phyloP scores from a whole-genome alignment of 2,329 filamentous ascomycete genomes.

The Alternaria viburni region DNA sequence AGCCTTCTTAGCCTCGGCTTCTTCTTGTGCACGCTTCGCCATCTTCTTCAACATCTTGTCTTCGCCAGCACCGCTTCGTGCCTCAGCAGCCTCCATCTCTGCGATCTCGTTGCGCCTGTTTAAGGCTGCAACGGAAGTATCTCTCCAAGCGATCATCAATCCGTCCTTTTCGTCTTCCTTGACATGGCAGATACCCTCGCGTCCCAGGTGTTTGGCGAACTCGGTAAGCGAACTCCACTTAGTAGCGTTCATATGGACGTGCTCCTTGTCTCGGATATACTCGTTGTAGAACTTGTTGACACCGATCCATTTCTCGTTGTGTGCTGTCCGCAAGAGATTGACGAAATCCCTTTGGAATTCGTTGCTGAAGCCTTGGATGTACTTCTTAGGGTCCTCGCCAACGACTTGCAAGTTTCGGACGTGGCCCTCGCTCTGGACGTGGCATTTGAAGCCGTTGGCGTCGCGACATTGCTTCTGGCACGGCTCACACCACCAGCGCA shows the following conservation, averaged over 20 bases:
- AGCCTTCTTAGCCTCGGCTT: constrained; percentile 51
- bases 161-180: constrained; percentile 86
- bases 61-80: constrained; percentile 89
- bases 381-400: constrained; percentile 84
- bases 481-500: constrained; percentile 88
- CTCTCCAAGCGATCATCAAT: constrained; percentile 86
- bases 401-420: constrained; percentile 79
- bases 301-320: constrained; percentile 88
- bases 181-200: constrained; percentile 86
- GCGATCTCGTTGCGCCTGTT: constrained; percentile 79
- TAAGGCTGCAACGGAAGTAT: constrained; percentile 86
- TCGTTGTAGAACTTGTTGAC: constrained; percentile 96
- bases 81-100: constrained; percentile 84
- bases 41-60: constrained; percentile 83
- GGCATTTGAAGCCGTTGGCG: constrained; percentile 75
- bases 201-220: constrained; percentile 84
- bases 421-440: constrained; percentile 83
- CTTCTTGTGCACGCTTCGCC: constrained; percentile 74
- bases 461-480: constrained; percentile 81
- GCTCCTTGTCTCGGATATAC: constrained; percentile 44
- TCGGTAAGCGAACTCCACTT: constrained; percentile 88
- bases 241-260: constrained; percentile 74
- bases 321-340: constrained; percentile 76
- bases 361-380: constrained; percentile 80
- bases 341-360: constrained; percentile 85